These are phyloP conservation scores for Lactifluus volemus DNA, from an alignment of 768 basidiomycete species.

Conservation along the genomic window DNA sequence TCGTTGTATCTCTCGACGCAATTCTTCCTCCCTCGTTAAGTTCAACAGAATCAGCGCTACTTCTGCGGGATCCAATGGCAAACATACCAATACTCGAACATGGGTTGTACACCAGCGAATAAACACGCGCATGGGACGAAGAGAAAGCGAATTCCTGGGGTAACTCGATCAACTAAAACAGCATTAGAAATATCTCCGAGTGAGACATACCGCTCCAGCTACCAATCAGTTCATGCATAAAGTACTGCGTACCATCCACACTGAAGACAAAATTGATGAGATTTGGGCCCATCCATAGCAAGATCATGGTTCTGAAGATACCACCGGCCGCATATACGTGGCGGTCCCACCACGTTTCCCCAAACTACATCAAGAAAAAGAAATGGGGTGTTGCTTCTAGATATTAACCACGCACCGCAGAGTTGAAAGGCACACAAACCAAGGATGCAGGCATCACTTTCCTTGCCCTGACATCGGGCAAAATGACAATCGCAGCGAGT, in stretches of 20 bases:
- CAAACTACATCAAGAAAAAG: constrained; percentile 43
- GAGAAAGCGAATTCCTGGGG: constrained; percentile 58
- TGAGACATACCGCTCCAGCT: too few relatives aligned
- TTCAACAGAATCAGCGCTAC: not conserved
- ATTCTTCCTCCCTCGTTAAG: constrained; percentile 26
- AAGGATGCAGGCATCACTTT: constrained; percentile 52
- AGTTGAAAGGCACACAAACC: constrained; percentile 34
- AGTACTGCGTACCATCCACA: too few relatives aligned
- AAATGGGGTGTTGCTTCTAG: not conserved
- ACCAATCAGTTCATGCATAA: too few relatives aligned
- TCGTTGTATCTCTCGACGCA: not conserved
- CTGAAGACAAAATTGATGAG: too few relatives aligned
- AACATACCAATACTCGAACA: constrained; percentile 92
- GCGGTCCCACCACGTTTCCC: constrained; percentile 65
- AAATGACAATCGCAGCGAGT: constrained; percentile 84
- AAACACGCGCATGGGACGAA: constrained; percentile 48
- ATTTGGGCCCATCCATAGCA: too few relatives aligned
- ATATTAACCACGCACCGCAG: not conserved
- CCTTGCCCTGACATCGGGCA: constrained; percentile 70
- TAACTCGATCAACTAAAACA: not conserved
- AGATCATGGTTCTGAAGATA: too few relatives aligned
- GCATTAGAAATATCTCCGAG: too few relatives aligned
- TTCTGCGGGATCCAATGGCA: constrained; percentile 3
- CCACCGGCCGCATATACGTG: constrained; percentile 53
- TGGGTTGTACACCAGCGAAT: constrained; percentile 79